Evolutionary conservation across 805 yeast genomes (phyloP).

Genomic region (Candida anglica): DNA sequence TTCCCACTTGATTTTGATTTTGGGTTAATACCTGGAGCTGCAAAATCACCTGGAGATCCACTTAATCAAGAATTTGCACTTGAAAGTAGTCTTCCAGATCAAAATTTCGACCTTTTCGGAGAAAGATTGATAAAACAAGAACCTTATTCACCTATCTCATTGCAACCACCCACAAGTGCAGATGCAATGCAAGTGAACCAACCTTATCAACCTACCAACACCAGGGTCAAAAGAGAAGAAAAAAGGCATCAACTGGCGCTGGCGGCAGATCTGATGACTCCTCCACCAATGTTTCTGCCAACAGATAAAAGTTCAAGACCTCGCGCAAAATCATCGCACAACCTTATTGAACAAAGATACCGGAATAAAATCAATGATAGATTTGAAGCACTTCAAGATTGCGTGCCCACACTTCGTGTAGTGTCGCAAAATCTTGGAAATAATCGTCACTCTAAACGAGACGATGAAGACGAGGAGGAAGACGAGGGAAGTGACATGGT

Average conservation of each 20-base stretch:
- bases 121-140: background rate
- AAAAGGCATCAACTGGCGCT: background rate
- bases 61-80: slow-evolving; percentile 1
- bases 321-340: slow-evolving; percentile 32
- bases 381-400: slow-evolving; percentile 32
- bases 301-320: slow-evolving; percentile 13
- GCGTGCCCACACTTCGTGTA: slow-evolving; percentile 36
- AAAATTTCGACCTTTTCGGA: slow-evolving; percentile 3
- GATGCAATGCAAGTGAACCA: background rate
- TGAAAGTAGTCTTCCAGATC: slow-evolving; percentile 3
- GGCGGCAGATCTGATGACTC: background rate
- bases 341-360: slow-evolving; percentile 40
- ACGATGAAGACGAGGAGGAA: slow-evolving; percentile 8
- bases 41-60: slow-evolving; percentile 1
- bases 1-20: slow-evolving; percentile 23
- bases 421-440: slow-evolving; percentile 20
- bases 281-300: background rate
- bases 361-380: slow-evolving; percentile 40
- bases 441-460: slow-evolving; percentile 9
- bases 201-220: background rate
- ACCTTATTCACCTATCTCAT: background rate
- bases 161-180: too few species aligned
- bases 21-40: slow-evolving; percentile 7
- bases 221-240: background rate
- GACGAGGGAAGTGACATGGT: slow-evolving; percentile 6